These are phyloP conservation scores for Ascochyta viciae-villosae DNA, from an alignment of 2,329 filamentous ascomycete species.

Conservation along the genomic window DNA sequence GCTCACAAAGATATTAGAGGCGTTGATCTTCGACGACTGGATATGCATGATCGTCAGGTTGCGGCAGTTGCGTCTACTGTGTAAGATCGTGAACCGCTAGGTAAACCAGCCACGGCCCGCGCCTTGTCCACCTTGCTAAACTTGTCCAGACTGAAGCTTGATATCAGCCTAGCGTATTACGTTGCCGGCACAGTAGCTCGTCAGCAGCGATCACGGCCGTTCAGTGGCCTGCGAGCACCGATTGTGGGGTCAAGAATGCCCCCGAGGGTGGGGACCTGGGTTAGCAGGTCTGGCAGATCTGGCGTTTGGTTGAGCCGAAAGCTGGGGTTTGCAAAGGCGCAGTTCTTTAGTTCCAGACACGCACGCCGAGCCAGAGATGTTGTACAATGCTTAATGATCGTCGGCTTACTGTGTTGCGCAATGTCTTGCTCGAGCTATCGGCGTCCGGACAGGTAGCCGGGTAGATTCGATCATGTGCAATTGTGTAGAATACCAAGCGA, in stretches of 20 bases:
- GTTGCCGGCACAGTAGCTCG: not conserved
- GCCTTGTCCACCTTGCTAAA: conserved; percentile 3
- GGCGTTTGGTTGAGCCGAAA: not conserved
- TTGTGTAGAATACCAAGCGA: conserved; percentile 12
- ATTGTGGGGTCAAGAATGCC: conserved; percentile 9
- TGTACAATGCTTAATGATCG: conserved; percentile 7
- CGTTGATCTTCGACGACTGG: not conserved
- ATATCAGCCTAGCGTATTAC: conserved; percentile 4
- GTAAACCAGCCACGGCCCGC: conserved; percentile 11
- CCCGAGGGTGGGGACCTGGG: conserved; percentile 1
- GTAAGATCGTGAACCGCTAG: not conserved
- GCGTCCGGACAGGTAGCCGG: not conserved
- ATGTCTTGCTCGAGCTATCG: conserved; percentile 3
- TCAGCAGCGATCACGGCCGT: not conserved
- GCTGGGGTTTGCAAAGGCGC: conserved; percentile 3
- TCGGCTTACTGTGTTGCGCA: conserved; percentile 8
- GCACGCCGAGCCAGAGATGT: not conserved
- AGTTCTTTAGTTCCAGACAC: not conserved
- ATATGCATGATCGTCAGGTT: not conserved
- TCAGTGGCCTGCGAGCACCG: not conserved
- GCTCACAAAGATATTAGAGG: not conserved
- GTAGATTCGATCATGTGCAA: conserved; percentile 8
- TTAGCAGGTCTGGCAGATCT: conserved; percentile 3
- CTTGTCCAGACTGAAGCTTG: conserved; percentile 1
- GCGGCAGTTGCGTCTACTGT: not conserved